Conservation (phyloP, 345 rosid species). For the Bretschneidera sinensis region DNA sequence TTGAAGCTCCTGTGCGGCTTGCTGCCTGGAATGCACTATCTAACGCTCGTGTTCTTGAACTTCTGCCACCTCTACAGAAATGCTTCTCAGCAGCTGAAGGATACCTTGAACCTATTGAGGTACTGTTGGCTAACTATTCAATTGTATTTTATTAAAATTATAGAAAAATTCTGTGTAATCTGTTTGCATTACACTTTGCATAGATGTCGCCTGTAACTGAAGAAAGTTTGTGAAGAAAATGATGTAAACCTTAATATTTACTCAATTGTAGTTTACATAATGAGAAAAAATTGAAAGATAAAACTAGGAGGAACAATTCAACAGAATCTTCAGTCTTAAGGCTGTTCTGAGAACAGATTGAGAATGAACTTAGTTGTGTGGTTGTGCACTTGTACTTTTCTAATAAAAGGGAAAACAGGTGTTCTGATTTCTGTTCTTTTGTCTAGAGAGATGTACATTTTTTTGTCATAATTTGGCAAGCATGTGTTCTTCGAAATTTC, state of each 20-base stretch:
- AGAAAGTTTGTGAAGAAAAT: slow-evolving; percentile 1
- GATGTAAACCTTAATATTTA: neutral
- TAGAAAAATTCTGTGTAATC: neutral
- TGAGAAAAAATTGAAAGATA: no score
- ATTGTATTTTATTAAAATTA: neutral
- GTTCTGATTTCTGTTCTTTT: neutral
- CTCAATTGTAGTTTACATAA: neutral
- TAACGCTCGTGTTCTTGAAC: slow-evolving; percentile 68
- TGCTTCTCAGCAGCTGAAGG: slow-evolving; percentile 65
- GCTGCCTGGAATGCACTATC: slow-evolving; percentile 68
- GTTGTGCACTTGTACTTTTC: neutral
- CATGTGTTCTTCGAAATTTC: neutral
- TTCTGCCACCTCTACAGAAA: slow-evolving; percentile 68
- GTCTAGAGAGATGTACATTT: neutral
- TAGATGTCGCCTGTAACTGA: neutral
- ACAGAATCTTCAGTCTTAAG: no score
- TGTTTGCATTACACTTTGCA: neutral
- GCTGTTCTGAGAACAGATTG: no score
- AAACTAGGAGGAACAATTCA: no score
- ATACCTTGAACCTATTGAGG: slow-evolving; percentile 84
- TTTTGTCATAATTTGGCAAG: neutral
- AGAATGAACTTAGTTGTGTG: neutral
- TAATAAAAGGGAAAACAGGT: neutral
- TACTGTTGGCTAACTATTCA: slow-evolving; percentile 17
- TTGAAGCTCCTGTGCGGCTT: slow-evolving; percentile 61